Percentiles rank a stretch among this genome's conserved stretches.
These are phyloP conservation scores for Mycena venus DNA, from an alignment of 768 basidiomycete species.

Conservation along the genomic window DNA sequence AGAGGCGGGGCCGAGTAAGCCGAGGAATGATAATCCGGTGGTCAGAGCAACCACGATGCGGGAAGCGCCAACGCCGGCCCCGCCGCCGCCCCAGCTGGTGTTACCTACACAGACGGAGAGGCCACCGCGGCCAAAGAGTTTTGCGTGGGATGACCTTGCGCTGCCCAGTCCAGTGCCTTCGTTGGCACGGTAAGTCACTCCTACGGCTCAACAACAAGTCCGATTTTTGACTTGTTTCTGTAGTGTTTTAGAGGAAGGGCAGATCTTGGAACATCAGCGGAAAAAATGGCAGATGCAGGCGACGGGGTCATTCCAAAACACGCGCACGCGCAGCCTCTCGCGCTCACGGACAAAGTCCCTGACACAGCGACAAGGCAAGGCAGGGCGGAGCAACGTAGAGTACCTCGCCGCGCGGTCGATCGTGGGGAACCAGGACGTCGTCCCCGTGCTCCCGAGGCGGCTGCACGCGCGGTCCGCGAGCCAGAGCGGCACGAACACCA, in stretches of 20 bases:
- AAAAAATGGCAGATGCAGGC: slow-evolving; percentile 78
- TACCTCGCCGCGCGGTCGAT: slow-evolving; percentile 76
- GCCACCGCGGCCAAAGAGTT: slow-evolving; percentile 67
- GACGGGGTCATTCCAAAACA: slow-evolving; percentile 73
- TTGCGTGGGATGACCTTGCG: slow-evolving; percentile 71
- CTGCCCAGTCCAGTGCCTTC: slow-evolving; percentile 73
- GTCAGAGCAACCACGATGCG: not conserved
- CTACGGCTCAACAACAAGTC: not conserved
- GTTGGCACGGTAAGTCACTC: slow-evolving; percentile 58
- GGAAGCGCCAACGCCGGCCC: not conserved
- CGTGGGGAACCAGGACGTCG: slow-evolving; percentile 72
- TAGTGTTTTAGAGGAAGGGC: slow-evolving; percentile 79
- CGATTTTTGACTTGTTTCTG: slow-evolving; percentile 8
- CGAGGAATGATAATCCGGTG: not conserved
- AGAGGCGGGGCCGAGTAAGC: slow-evolving; percentile 24
- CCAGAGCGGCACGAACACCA: slow-evolving; percentile 37
- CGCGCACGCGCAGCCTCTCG: slow-evolving; percentile 70
- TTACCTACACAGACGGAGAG: slow-evolving; percentile 17
- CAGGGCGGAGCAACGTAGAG: slow-evolving; percentile 58
- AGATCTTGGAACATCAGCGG: slow-evolving; percentile 72
- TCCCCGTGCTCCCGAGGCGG: slow-evolving; percentile 54
- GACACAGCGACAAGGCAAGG: slow-evolving; percentile 49
- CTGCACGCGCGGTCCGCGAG: slow-evolving; percentile 32
- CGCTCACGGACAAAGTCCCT: slow-evolving; percentile 74
- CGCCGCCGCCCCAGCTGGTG: slow-evolving; percentile 24